Evolutionary conservation across 352 stramenopile species (phyloP).

Genomic region (Paralagenidium karlingii): DNA sequence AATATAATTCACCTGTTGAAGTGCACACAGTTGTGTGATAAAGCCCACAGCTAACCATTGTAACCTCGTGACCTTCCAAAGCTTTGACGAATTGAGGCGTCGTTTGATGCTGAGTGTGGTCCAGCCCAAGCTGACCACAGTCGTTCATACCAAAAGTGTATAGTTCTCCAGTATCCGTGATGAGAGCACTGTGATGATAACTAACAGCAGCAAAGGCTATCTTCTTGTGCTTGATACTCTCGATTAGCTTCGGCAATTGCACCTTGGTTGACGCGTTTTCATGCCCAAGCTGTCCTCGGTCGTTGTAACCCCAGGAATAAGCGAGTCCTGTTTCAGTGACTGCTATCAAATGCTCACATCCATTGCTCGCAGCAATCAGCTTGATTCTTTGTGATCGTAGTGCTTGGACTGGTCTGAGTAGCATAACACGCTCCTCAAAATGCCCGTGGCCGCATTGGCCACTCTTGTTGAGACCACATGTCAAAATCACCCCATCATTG

Average conservation of each 20-base stretch:
- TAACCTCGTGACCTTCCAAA: slow-evolving; percentile 54
- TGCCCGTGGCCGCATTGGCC: slow-evolving; percentile 79
- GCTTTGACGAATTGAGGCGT: slow-evolving; percentile 63
- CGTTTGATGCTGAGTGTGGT: slow-evolving; percentile 67
- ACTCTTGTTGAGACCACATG: slow-evolving; percentile 80
- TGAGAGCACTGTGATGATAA: slow-evolving; percentile 75
- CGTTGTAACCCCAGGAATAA: slow-evolving; percentile 84
- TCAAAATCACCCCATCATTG: slow-evolving; percentile 67
- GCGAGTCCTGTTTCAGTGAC: slow-evolving; percentile 65
- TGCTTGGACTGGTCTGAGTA: slow-evolving; percentile 61
- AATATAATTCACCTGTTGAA: slow-evolving; percentile 40
- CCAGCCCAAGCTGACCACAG: slow-evolving; percentile 71
- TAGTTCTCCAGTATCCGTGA: slow-evolving; percentile 59
- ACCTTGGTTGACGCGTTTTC: slow-evolving; percentile 79
- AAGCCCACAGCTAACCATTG: slow-evolving; percentile 67
- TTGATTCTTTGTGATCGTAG: slow-evolving; percentile 67
- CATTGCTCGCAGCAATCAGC: slow-evolving; percentile 77
- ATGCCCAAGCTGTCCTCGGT: slow-evolving; percentile 74
- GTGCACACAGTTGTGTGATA: slow-evolving; percentile 81
- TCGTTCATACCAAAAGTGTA: slow-evolving; percentile 87
- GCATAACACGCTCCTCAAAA: slow-evolving; percentile 80
- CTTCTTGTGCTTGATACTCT: slow-evolving; percentile 76
- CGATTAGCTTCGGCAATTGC: slow-evolving; percentile 71
- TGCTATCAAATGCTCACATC: slow-evolving; percentile 81
- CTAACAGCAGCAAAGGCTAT: slow-evolving; percentile 66